A percentile compares a stretch with the other conserved stretches of the same genome.
Conservation (phyloP, 2,329 filamentous ascomycete genomes). For the Thelonectria blattea region DNA sequence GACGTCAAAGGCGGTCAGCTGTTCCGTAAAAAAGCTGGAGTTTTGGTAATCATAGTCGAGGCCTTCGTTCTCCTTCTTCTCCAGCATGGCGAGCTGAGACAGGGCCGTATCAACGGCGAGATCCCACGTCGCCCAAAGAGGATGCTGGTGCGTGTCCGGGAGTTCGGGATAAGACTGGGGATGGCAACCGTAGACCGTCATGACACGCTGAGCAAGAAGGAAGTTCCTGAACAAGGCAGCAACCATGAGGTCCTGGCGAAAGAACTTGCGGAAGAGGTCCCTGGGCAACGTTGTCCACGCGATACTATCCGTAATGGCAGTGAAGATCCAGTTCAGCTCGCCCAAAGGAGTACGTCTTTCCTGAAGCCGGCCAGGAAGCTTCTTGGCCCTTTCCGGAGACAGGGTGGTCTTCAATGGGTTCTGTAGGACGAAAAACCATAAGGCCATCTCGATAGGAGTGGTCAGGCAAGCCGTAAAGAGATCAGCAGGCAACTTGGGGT, state of each 20-base stretch:
- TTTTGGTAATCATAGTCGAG: constrained; percentile 91
- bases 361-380: constrained; percentile 88
- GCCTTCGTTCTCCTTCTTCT: constrained; percentile 75
- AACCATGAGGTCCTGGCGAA: constrained; percentile 98
- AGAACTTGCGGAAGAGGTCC: constrained; percentile 93
- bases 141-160: constrained; percentile 94
- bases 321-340: constrained; percentile 99
- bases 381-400: constrained; percentile 81
- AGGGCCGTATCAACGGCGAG: constrained; percentile 94
- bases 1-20: constrained; percentile 95
- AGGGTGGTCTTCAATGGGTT: constrained; percentile 76
- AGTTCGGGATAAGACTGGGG: constrained; percentile 90
- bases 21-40: constrained; percentile 95
- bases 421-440: constrained; percentile 95
- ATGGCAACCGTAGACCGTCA: constrained; percentile 95
- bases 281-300: constrained; percentile 95
- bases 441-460: constrained; percentile 95
- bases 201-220: constrained; percentile 89
- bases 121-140: constrained; percentile 97
- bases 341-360: constrained; percentile 92
- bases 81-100: constrained; percentile 84
- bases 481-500: constrained; percentile 90
- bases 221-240: constrained; percentile 97
- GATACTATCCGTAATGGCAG: constrained; percentile 97
- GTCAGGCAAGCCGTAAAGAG: constrained; percentile 96